Percentiles rank a stretch among this genome's conserved stretches.
Evolutionary conservation across 148 eudicot genomes (phyloP).

Genomic region (Rhododendron simsii): DNA sequence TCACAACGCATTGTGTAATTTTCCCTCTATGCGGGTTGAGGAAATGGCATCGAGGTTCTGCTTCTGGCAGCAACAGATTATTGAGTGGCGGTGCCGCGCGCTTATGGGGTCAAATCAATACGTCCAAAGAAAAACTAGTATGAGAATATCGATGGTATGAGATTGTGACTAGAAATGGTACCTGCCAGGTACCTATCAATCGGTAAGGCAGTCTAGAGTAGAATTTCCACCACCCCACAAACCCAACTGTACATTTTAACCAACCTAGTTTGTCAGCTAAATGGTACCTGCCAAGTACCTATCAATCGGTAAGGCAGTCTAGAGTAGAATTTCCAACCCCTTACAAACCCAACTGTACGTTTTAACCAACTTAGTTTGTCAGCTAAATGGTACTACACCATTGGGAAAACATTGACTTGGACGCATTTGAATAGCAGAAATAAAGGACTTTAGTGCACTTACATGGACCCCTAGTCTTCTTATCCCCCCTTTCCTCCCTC

Average conservation of each 20-base stretch:
- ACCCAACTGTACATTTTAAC: neutral
- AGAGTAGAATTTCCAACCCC: neutral
- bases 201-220: neutral
- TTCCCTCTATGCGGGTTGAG: neutral
- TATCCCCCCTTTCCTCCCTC: neutral
- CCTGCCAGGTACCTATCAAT: neutral
- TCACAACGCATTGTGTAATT: no score
- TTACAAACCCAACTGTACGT: neutral
- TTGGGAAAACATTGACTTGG: neutral
- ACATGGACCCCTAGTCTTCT: neutral
- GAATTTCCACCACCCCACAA: neutral
- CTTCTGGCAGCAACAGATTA: neutral
- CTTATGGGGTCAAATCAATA: neutral
- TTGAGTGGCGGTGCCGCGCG: neutral
- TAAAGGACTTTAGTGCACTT: neutral
- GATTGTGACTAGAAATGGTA: neutral
- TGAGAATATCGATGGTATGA: neutral
- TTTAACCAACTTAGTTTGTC: neutral
- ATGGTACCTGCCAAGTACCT: neutral
- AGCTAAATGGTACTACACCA: neutral
- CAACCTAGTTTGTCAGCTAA: neutral
- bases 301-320: neutral
- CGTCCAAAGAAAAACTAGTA: neutral
- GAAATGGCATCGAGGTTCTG: neutral
- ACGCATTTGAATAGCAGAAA: neutral